A percentile compares a stretch with the other conserved stretches of the same genome.
These are phyloP conservation scores for Rhodotorula taiwanensis DNA, from an alignment of 768 basidiomycete species.

Conservation along the genomic window DNA sequence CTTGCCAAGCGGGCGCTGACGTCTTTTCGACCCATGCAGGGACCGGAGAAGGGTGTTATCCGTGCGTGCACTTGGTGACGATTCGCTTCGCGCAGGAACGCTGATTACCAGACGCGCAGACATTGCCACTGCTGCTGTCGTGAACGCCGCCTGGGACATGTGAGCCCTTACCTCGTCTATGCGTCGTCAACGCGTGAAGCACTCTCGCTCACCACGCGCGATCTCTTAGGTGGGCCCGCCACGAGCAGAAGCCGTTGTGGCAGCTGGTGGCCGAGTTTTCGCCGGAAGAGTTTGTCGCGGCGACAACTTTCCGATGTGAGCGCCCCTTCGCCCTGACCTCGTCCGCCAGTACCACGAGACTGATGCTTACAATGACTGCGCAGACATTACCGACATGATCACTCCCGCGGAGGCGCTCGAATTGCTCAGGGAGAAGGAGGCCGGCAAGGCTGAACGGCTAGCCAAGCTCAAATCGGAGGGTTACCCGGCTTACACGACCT, in stretches of 20 bases:
- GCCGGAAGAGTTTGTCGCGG: slow-evolving; percentile 44
- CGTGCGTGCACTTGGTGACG: slow-evolving; percentile 60
- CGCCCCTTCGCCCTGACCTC: too few relatives aligned
- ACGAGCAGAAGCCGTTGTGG: slow-evolving; percentile 80
- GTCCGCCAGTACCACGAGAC: too few relatives aligned
- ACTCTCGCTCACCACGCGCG: background rate
- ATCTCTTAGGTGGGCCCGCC: slow-evolving; percentile 56
- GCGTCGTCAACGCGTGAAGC: background rate
- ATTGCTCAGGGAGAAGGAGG: slow-evolving; percentile 69
- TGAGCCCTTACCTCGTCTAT: slow-evolving; percentile 24
- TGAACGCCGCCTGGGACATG: slow-evolving; percentile 92
- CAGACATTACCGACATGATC: slow-evolving; percentile 85
- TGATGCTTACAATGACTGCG: slow-evolving; percentile 61
- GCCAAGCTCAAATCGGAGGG: slow-evolving; percentile 53
- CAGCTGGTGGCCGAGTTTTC: slow-evolving; percentile 88
- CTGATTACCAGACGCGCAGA: background rate
- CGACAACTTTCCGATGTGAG: slow-evolving; percentile 18
- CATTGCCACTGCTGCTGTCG: slow-evolving; percentile 49
- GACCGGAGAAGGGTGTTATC: slow-evolving; percentile 92
- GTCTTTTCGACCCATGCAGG: slow-evolving; percentile 41
- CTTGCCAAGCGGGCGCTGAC: too few relatives aligned
- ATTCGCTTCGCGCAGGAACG: slow-evolving; percentile 50
- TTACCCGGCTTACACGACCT: slow-evolving; percentile 39
- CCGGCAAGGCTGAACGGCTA: slow-evolving; percentile 71
- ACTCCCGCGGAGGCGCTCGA: slow-evolving; percentile 81